Percentiles rank a stretch among this genome's conserved stretches.
These are phyloP conservation scores for Pseudoperonospora humuli DNA, from an alignment of 352 stramenopile species.

Conservation along the genomic window DNA sequence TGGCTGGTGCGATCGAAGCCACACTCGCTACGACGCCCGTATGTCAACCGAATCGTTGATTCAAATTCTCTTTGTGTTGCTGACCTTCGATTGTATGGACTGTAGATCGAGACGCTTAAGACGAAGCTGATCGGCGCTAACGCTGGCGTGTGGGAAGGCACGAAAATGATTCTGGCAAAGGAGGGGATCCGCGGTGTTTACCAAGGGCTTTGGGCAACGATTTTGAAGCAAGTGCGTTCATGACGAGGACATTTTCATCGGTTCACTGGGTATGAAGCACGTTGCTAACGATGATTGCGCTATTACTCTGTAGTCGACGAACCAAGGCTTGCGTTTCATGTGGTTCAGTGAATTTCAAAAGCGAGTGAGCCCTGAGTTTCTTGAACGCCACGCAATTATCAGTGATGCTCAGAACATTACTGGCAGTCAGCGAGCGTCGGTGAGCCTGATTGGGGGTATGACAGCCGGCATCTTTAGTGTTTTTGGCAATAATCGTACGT, in stretches of 20 bases:
- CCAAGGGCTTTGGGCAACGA: constrained; percentile 89
- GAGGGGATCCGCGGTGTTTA: constrained; percentile 91
- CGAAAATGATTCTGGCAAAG: constrained; percentile 88
- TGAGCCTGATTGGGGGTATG: constrained; percentile 94
- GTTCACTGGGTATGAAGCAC: no score
- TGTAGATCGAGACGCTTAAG: constrained; percentile 92
- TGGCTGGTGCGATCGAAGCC: constrained; percentile 87
- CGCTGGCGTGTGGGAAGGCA: constrained; percentile 83
- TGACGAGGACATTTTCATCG: no score
- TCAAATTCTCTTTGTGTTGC: background rate
- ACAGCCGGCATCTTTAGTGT: constrained; percentile 94
- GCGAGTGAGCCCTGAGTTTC: constrained; percentile 42
- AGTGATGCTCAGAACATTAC: constrained; percentile 69
- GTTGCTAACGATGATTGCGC: no score
- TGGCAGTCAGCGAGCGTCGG: constrained; percentile 56
- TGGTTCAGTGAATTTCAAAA: constrained; percentile 96
- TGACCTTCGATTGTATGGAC: background rate
- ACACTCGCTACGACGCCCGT: constrained; percentile 91
- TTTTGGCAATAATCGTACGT: constrained; percentile 94
- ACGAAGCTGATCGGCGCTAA: constrained; percentile 97
- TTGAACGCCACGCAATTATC: constrained; percentile 45
- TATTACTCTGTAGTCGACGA: constrained; percentile 60
- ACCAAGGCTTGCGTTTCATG: constrained; percentile 95
- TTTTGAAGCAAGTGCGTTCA: constrained; percentile 86
- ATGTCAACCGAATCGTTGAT: no score